Evolutionary conservation across 2,329 filamentous ascomycete species (phyloP).

Genomic region (Saccharata proteae): DNA sequence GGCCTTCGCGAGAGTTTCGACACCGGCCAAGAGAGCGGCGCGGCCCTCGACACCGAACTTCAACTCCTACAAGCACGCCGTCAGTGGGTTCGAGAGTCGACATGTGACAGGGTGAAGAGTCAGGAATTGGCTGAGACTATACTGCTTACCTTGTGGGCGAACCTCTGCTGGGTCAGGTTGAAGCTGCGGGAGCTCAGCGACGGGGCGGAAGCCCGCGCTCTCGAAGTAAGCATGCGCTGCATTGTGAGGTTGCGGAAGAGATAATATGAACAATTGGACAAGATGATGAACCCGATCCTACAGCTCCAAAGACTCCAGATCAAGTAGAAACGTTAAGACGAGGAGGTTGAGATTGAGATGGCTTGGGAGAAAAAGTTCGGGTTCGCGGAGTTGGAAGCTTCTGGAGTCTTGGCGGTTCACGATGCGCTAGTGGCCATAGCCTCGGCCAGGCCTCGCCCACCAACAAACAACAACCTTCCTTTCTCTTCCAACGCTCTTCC

Average conservation of each 20-base stretch:
- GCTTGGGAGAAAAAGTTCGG: too few relatives aligned
- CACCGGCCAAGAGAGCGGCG: slow-evolving; percentile 78
- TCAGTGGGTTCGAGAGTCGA: slow-evolving; percentile 5
- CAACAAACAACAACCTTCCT: too few relatives aligned
- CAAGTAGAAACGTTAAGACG: too few relatives aligned
- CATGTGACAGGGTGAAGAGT: slow-evolving; percentile 8
- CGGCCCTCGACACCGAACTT: slow-evolving; percentile 96
- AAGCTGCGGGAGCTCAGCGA: slow-evolving; percentile 47
- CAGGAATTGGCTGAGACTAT: slow-evolving; percentile 4
- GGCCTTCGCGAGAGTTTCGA: slow-evolving; percentile 92
- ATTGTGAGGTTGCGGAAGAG: slow-evolving; percentile 57
- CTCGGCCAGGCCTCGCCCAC: too few relatives aligned
- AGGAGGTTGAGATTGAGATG: too few relatives aligned
- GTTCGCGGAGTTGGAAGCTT: too few relatives aligned
- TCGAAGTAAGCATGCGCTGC: slow-evolving; percentile 87
- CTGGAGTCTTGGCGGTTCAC: too few relatives aligned
- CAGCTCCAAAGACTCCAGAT: too few relatives aligned
- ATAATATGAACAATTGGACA: too few relatives aligned
- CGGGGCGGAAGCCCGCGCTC: slow-evolving; percentile 67
- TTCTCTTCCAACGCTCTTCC: too few relatives aligned
- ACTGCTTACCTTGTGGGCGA: slow-evolving; percentile 83
- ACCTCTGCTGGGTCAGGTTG: slow-evolving; percentile 78
- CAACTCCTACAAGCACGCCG: slow-evolving; percentile 54
- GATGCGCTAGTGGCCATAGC: too few relatives aligned
- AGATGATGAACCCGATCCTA: too few relatives aligned